Evolutionary conservation across 2,329 filamentous ascomycete genomes (phyloP), one percentile per base, ranked within the genome.

Genomic region (Colletotrichum siamense): DNA sequence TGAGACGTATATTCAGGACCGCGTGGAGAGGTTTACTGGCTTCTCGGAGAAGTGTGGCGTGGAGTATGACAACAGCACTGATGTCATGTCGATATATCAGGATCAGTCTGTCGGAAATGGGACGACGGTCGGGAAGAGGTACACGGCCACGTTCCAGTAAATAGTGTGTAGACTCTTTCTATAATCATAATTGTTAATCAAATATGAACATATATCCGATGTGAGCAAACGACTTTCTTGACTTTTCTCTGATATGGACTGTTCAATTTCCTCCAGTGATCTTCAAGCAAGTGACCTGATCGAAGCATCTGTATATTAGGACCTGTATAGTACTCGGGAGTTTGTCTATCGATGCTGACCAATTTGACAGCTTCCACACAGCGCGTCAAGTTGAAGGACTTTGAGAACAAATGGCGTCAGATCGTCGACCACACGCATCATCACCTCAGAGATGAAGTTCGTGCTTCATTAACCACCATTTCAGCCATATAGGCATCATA

Each of bases 31-130:
- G 80, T 87, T 87, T 69, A 80, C 80, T 0, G 86, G 86, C 1
- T 89, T 84, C 76, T 86, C 85, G 4, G 81, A 84, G 44, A 82
- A 80, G 70, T 89, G 87, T 71, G 83, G 82, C 6, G 82, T 84
- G 2, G 70, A 81, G 12, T 84, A 85, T 61, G 72, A 79, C 2
- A 85, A 85, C 74, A 82, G 81, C 72, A 84, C 85, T 3, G 84
- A 85, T 72, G 77, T 77, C 7, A 69, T 85, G 67, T 81, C 80
- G 7, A 83, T 86, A 24, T 86, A 86, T 59, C 79, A 77, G 7
- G 78, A 82, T 18, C 63, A 77, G 26, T 30, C 59, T 12, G 71
- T 75, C 7, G 82, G 80, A 4, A 82, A 82, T 36, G 82, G 80
- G 6, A 82, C 79, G 2, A 78, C 69, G 15, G 81, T 82, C 1